Evolutionary conservation across 805 yeast species (phyloP).

Genomic region (Wickerhamiella lipophila): DNA sequence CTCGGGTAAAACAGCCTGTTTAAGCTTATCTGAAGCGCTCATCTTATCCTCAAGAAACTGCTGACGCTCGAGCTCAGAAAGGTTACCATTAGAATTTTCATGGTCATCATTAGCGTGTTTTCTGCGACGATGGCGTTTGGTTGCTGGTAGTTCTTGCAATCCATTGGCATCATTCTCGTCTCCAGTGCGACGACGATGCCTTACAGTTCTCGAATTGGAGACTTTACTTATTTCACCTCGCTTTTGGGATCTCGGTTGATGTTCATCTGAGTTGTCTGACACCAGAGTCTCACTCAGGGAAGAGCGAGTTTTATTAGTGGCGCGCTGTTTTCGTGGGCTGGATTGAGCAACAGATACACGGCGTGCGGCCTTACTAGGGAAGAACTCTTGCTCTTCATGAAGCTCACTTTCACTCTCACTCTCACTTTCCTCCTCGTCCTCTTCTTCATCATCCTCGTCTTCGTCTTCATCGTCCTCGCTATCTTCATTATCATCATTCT

Average conservation of each 20-base stretch:
- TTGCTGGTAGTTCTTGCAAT: neutral
- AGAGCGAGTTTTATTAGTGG: neutral
- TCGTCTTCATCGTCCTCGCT: neutral
- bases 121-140: neutral
- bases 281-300: neutral
- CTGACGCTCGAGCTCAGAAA: slow-evolving; percentile 5
- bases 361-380: neutral
- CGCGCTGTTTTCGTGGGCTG: neutral
- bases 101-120: neutral
- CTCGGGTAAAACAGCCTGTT: neutral
- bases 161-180: neutral
- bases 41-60: slow-evolving; percentile 1
- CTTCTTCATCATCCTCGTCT: neutral
- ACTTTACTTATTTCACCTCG: too few relatives aligned
- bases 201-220: neutral
- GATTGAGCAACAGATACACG: neutral
- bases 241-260: too few relatives aligned
- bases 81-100: neutral
- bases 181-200: slow-evolving; percentile 1
- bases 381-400: neutral
- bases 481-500: neutral
- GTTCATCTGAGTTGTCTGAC: too few relatives aligned
- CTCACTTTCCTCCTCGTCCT: neutral
- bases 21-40: neutral
- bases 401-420: neutral